Percentiles rank a stretch among this genome's conserved stretches.
Conservation (phyloP, 495 filamentous ascomycete genomes). For the Annulohypoxylon moriforme region DNA sequence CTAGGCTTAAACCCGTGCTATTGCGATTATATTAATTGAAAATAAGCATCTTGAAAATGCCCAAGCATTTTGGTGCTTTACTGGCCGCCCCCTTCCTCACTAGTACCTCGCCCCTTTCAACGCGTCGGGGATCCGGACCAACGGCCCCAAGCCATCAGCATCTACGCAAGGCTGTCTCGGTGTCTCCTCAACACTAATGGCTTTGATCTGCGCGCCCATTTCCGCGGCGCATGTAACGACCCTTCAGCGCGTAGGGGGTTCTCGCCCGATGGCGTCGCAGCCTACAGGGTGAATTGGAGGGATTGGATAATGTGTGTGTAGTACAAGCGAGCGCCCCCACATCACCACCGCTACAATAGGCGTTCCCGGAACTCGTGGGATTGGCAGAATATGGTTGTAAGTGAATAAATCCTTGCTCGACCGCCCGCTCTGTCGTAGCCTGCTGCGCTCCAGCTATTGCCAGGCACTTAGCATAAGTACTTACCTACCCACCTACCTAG, state of each 20-base stretch:
- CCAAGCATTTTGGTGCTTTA: too few species aligned
- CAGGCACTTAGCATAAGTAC: too few species aligned
- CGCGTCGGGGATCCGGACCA: slow-evolving; percentile 21
- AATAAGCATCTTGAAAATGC: too few species aligned
- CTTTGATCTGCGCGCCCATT: slow-evolving; percentile 70
- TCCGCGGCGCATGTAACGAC: too few species aligned
- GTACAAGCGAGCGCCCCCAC: slow-evolving; percentile 12
- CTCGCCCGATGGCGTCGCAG: too few species aligned
- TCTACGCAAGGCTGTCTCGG: neutral
- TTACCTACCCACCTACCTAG: too few species aligned
- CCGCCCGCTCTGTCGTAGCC: slow-evolving; percentile 49
- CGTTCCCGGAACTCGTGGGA: neutral
- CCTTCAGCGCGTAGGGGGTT: too few species aligned
- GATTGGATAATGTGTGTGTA: slow-evolving; percentile 26
- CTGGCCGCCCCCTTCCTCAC: too few species aligned
- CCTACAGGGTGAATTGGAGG: slow-evolving; percentile 52
- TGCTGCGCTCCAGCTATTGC: slow-evolving; percentile 34
- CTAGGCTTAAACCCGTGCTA: too few species aligned
- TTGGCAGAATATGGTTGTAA: slow-evolving; percentile 31
- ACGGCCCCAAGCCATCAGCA: neutral
- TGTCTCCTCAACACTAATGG: slow-evolving; percentile 34
- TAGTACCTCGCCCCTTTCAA: too few species aligned
- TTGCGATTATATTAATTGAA: too few species aligned
- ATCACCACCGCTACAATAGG: neutral
- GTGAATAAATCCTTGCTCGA: slow-evolving; percentile 39